Base-by-base conservation (phyloP, 495 filamentous ascomycete species). In the Margaritispora aquatica region DNA sequence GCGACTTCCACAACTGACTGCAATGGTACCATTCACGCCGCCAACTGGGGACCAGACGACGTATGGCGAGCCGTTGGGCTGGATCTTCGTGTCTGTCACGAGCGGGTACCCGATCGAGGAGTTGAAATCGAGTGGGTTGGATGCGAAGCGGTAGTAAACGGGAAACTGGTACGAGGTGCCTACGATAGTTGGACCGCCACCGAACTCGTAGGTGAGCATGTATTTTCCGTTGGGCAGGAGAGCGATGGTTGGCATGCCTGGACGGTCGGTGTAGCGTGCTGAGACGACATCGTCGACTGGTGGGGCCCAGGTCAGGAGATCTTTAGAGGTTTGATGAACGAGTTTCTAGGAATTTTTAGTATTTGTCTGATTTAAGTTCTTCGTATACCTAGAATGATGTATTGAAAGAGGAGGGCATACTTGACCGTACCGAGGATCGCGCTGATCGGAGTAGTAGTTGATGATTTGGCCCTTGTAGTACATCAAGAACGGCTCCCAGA, bases 401-500 rank as follows among this genome's bases (percentile, higher is more conserved):
- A 21, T 7, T 49, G 41, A 63, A 88, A 84, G 3, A 34, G 13
- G 5, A 5, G 5, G 29, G 5, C 38, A 8, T n/a, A 44, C 38
- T 17, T 44, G 87, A 23, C 85, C 85, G 62, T 89, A 72, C 0
- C 71, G 73, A 19, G 76, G 70, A 66, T 88, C 85, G 36, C 87
- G 75, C 63, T 88, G 85, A 65, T 90, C 87, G 3, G 84, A 82
- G 70, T 88, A 90, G 69, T 83, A 90, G 70, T 72, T 73, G 22
- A 88, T 75, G 21, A 89, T 68, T 57, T 82, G 73, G 49, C 77
- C 71, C 24, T 86, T 72, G 64, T 82, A 68, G 2, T 70, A 58
- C 72, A 88, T 62, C 20, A 89, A 67, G 66, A 84, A 87, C 0
- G 86, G 86, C 68, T 90, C 87, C 87, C 86, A 89, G 5, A 89